Evolutionary conservation across 768 basidiomycete species (phyloP).

Genomic region (Collybia mongolica): DNA sequence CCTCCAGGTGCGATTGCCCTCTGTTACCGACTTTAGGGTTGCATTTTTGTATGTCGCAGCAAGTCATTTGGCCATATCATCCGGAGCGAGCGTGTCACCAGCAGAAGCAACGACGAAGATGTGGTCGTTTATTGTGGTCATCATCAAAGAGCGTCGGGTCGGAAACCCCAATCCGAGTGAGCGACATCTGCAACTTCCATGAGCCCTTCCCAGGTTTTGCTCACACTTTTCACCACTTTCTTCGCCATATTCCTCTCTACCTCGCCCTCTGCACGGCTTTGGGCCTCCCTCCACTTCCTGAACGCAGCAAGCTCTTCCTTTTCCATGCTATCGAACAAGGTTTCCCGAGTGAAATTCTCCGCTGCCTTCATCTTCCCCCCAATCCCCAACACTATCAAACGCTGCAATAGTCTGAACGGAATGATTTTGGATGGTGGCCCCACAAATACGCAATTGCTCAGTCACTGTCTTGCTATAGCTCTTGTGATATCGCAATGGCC

Average conservation of each 20-base stretch:
- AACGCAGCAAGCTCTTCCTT: constrained; percentile 32
- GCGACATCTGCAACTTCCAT: constrained; percentile 25
- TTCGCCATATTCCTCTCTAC: constrained; percentile 30
- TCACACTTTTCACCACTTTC: constrained; percentile 35
- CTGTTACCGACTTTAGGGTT: constrained; percentile 26
- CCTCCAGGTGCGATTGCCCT: constrained; percentile 40
- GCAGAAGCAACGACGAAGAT: constrained; percentile 33
- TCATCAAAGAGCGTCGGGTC: constrained; percentile 36
- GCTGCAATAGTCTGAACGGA: constrained; percentile 26
- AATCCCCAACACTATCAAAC: constrained; percentile 24
- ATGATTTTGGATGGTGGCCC: constrained; percentile 31
- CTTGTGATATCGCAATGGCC: constrained; percentile 34
- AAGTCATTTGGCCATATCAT: constrained; percentile 32
- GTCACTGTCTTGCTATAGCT: constrained; percentile 33
- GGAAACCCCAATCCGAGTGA: constrained; percentile 41
- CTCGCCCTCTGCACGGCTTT: constrained; percentile 34
- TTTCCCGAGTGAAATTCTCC: constrained; percentile 29
- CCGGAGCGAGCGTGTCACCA: constrained; percentile 31
- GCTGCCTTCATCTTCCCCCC: constrained; percentile 30
- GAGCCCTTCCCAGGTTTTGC: constrained; percentile 42
- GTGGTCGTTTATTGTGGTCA: constrained; percentile 30
- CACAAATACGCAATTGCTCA: constrained; percentile 32
- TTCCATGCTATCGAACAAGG: constrained; percentile 26
- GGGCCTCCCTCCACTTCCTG: constrained; percentile 31
- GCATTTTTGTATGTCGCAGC: constrained; percentile 36